Evolutionary conservation across 2,329 filamentous ascomycete genomes (phyloP), one percentile per base, ranked within the genome.

Genomic region (Drechmeria coniospora): DNA sequence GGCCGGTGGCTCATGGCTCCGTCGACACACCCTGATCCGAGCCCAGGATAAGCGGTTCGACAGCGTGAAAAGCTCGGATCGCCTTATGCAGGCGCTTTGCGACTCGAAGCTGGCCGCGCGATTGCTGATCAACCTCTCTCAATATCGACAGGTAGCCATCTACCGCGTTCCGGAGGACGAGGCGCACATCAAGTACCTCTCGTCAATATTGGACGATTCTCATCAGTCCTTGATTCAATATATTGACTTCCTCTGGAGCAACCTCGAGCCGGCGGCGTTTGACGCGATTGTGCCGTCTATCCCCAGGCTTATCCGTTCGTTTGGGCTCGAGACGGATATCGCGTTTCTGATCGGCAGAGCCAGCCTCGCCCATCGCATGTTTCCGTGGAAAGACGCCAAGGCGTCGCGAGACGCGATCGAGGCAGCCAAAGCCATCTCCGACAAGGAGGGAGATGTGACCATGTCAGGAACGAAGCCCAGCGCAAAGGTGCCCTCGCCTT

Each of bases 121-220:
- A 33, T 64, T 95, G 3, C 66, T 98, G n/a, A 69, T 95, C 40
- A 79, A 84, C 24, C 77, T 98, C 40, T 81, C 86, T 0, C 86
- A 94, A 45, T 84, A 93, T 50, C 74, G 83, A 25, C 77, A 92
- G 46, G 74, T 78, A n/a, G 90, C 83, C 35, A 71, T 90, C 15
- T 92, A 79, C 53, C 74, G 74, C 22, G 57, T 77, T 2, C 68
- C 78, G 6, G 73, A 83, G 20, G 62, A 66, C 15, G 71, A 79
- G 32, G 76, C 80, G 0, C 84, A 92, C 35, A 74, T 94, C 47
- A 98, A 98, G 50, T 76, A 86, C 23, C 58, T 95, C 9, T 80
- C 82, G 3, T 83, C 83, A 28, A 75, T 93, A 38, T 69, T 92
- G 28, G 90, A 98, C 47, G 86, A 93, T 47, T 78, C 92, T 13